These are phyloP conservation scores for Datura wrightii DNA, from an alignment of 257 asterid genomes.

Conservation along the genomic window DNA sequence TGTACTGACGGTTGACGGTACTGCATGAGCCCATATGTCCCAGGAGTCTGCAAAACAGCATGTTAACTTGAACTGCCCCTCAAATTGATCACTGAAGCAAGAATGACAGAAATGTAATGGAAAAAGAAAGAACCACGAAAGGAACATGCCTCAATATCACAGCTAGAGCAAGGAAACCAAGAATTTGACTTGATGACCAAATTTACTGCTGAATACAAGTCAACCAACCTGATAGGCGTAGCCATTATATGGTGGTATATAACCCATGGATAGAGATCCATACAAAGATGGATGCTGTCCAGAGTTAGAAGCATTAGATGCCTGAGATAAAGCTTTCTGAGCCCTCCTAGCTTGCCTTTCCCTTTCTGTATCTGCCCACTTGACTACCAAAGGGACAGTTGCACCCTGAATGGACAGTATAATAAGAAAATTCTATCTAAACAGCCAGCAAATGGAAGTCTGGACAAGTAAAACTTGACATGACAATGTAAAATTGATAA, in stretches of 20 bases:
- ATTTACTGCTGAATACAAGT: slow-evolving; percentile 20
- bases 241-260: slow-evolving; percentile 82
- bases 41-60: slow-evolving; percentile 69
- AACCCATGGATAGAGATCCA: slow-evolving; percentile 87
- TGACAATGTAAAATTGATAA: neutral
- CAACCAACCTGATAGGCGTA: slow-evolving; percentile 90
- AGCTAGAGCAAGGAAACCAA: neutral
- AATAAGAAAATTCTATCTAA: neutral
- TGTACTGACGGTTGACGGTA: slow-evolving; percentile 74
- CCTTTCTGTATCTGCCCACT: slow-evolving; percentile 99
- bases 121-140: slow-evolving; percentile 27
- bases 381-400: slow-evolving; percentile 90
- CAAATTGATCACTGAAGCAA: slow-evolving; percentile 32
- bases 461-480: slow-evolving; percentile 12
- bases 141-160: slow-evolving; percentile 24
- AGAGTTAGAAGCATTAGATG: slow-evolving; percentile 60
- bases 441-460: neutral
- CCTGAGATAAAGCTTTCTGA: slow-evolving; percentile 76
- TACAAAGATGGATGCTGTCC: slow-evolving; percentile 73
- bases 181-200: slow-evolving; percentile 13
- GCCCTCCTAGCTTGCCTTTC: slow-evolving; percentile 92
- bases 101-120: slow-evolving; percentile 32
- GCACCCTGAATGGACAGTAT: slow-evolving; percentile 60
- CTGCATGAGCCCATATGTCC: slow-evolving; percentile 81
- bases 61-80: slow-evolving; percentile 42